Base-by-base conservation (phyloP, 805 yeast genomes). In the Candida boidinii region DNA sequence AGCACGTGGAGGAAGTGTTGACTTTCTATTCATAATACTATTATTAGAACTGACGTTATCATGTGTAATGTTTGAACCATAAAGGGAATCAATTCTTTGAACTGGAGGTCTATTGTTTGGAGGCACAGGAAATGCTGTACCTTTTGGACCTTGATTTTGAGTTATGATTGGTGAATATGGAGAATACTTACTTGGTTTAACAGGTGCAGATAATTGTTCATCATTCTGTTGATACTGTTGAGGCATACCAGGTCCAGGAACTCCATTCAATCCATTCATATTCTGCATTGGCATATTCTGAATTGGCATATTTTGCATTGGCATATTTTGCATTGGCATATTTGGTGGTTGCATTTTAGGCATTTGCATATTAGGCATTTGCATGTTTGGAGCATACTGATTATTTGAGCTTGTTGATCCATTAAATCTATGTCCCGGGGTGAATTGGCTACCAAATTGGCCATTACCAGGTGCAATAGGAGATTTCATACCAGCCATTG, bases 71-170 rank as follows among this genome's bases (percentile, higher is more conserved):
- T 37, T 43, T 15, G 33, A 41, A 9, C 49, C 47, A 27, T 45
- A 45, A 5, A 42, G 42, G 4, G 42, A 37, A 30, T 45, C 45
- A 15, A 44, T 18, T 2, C 43, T 44, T 28, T 37, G 42, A 19
- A 38, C 29, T 6, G 26, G 33, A 10, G 13, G 28, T 26, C 32
- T 38, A 4, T 11, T 5, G 17, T n/a, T n/a, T 30, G 24, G 35
- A 15, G 6, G 21, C 25, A 10, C 19, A 17, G 5, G 18, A 7
- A 28, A 26, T 7, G 10, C 28, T 7, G 41, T 39, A 17, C n/a
- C 25, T 16, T 28, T 24, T 19, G 26, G 35, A 19, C 15, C 12
- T 13, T 32, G 35, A n/a, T 26, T 17, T 14, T 21, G 26, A 26
- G 37, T 5, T 29, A 28, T n/a, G 13, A 32, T 17, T 34, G 35